phyloP scores from a whole-genome alignment of 1,284 basidiomycete genomes.

The Trichosporon coremiiforme region DNA sequence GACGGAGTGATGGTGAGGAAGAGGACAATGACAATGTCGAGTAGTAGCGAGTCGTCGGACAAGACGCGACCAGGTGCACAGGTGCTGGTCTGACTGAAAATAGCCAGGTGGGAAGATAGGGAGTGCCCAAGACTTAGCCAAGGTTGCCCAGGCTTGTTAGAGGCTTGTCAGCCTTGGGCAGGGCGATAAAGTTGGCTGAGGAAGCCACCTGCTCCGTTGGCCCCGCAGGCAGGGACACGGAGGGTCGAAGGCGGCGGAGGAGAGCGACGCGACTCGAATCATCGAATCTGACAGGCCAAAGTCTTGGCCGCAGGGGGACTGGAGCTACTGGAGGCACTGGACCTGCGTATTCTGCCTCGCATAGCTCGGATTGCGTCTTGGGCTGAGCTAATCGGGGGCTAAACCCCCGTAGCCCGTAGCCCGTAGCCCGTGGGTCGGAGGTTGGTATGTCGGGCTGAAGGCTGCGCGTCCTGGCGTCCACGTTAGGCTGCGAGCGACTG shows the following conservation, averaged over 20 bases:
- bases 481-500: background rate
- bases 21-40: background rate
- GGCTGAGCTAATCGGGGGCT: background rate
- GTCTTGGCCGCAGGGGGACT: too few relatives aligned
- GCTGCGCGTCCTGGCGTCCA: background rate
- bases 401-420: background rate
- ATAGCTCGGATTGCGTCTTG: too few relatives aligned
- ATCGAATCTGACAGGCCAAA: too few relatives aligned
- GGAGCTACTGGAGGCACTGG: too few relatives aligned
- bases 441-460: too few relatives aligned
- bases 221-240: too few relatives aligned
- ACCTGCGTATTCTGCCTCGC: too few relatives aligned
- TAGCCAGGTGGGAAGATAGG: background rate
- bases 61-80: background rate
- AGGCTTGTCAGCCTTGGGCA: background rate
- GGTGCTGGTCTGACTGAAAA: background rate
- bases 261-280: too few relatives aligned
- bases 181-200: constrained; percentile 1
- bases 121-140: background rate
- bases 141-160: background rate
- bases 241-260: too few relatives aligned
- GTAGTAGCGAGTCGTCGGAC: background rate
- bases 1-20: background rate
- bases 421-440: too few relatives aligned
- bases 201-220: background rate